A percentile compares a stretch with the other conserved stretches of the same genome.
Evolutionary conservation across 768 basidiomycete species (phyloP).

Genomic region (Tylopilus felleus): DNA sequence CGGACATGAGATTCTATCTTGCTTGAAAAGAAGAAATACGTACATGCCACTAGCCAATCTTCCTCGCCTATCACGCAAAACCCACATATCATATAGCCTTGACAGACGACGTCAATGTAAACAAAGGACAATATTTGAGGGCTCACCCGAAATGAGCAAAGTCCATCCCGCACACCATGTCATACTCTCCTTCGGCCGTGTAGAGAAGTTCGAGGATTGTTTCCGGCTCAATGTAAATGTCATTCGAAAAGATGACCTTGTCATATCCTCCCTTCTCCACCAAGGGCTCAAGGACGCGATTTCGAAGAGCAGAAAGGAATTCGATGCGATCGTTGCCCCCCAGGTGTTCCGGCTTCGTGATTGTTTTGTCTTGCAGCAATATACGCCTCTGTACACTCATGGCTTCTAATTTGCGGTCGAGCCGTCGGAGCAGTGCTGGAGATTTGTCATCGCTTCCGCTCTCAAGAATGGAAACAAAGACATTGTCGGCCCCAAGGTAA

Average conservation of each 20-base stretch:
- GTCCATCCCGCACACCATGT: slow-evolving; percentile 44
- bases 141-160: slow-evolving; percentile 33
- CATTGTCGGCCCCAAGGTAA: slow-evolving; percentile 41
- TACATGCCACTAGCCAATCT: slow-evolving; percentile 16
- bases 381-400: slow-evolving; percentile 16
- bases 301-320: slow-evolving; percentile 32
- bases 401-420: slow-evolving; percentile 6
- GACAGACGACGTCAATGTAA: neutral
- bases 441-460: slow-evolving; percentile 29
- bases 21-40: neutral
- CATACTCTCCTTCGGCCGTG: slow-evolving; percentile 38
- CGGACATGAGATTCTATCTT: neutral
- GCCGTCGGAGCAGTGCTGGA: slow-evolving; percentile 6
- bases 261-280: slow-evolving; percentile 35
- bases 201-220: slow-evolving; percentile 39
- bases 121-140: neutral
- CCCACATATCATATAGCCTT: slow-evolving; percentile 25
- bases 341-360: slow-evolving; percentile 9
- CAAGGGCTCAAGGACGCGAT: slow-evolving; percentile 42
- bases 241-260: slow-evolving; percentile 41
- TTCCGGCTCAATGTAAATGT: slow-evolving; percentile 41
- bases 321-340: neutral
- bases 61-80: slow-evolving; percentile 21
- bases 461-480: slow-evolving; percentile 42
- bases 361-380: slow-evolving; percentile 2